A percentile compares a stretch with the other conserved stretches of the same genome.
Evolutionary conservation across 2,329 filamentous ascomycete genomes (phyloP).

Genomic region (Pseudogymnoascus sp.): DNA sequence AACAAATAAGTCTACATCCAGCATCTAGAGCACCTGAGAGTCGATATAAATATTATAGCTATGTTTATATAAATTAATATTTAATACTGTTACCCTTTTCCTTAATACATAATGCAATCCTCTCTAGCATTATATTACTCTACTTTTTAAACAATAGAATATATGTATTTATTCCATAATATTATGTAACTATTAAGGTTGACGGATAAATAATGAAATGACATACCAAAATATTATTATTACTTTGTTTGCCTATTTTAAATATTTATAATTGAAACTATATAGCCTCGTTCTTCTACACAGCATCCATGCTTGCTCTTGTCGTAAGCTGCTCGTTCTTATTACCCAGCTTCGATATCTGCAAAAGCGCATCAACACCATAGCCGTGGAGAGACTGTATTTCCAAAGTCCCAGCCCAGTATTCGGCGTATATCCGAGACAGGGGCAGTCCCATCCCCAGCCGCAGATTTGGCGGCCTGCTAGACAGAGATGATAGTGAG

Average conservation of each 20-base stretch:
- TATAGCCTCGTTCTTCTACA: constrained; percentile 28
- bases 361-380: constrained; percentile 89
- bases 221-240: not conserved
- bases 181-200: not conserved
- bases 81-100: no score
- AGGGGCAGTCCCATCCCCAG: constrained; percentile 91
- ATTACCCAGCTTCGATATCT: constrained; percentile 93
- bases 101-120: no score
- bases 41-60: no score
- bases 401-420: constrained; percentile 91
- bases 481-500: constrained; percentile 72
- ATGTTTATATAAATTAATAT: no score
- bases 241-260: not conserved
- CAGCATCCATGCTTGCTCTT: constrained; percentile 67
- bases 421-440: constrained; percentile 91
- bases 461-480: constrained; percentile 74
- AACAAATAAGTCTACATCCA: no score
- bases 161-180: no score
- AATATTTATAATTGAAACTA: not conserved
- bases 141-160: no score
- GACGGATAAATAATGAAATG: not conserved
- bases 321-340: constrained; percentile 92
- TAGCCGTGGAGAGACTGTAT: constrained; percentile 92
- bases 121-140: no score
- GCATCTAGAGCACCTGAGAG: no score